Percentiles rank a stretch among this genome's conserved stretches.
phyloP scores from a whole-genome alignment of 129 eudicot genomes.

The Centrapalus pauciflorus region DNA sequence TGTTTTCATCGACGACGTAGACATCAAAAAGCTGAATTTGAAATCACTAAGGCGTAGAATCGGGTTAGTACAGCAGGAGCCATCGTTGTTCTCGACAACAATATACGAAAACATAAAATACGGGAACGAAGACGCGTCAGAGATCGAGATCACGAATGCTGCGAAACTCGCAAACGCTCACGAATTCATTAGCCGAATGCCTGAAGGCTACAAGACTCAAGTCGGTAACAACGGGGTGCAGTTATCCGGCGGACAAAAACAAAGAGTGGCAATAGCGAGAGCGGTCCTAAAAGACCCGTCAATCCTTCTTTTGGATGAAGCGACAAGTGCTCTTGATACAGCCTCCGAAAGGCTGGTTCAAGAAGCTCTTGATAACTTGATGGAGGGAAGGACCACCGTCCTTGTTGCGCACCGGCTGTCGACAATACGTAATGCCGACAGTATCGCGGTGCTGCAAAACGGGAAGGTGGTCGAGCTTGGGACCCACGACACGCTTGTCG shows the following conservation, averaged over 20 bases:
- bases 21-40: slow-evolving; percentile 47
- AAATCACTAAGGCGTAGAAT: slow-evolving; percentile 54
- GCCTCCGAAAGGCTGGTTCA: slow-evolving; percentile 65
- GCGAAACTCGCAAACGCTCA: slow-evolving; percentile 82
- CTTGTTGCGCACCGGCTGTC: slow-evolving; percentile 78
- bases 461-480: slow-evolving; percentile 65
- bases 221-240: slow-evolving; percentile 74
- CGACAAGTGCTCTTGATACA: slow-evolving; percentile 78
- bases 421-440: slow-evolving; percentile 56
- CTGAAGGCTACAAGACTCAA: slow-evolving; percentile 58
- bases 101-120: slow-evolving; percentile 66
- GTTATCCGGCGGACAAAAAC: slow-evolving; percentile 87
- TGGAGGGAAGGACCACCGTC: slow-evolving; percentile 67
- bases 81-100: slow-evolving; percentile 68
- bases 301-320: slow-evolving; percentile 78
- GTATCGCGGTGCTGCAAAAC: slow-evolving; percentile 59
- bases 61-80: slow-evolving; percentile 87
- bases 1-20: slow-evolving; percentile 47
- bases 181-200: slow-evolving; percentile 59
- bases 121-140: slow-evolving; percentile 62
- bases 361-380: slow-evolving; percentile 66
- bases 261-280: slow-evolving; percentile 81
- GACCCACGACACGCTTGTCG: slow-evolving; percentile 53
- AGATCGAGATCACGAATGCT: slow-evolving; percentile 64
- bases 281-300: slow-evolving; percentile 67